Conservation (phyloP, 345 rosid genomes). For the Euphorbia pulcherrima region DNA sequence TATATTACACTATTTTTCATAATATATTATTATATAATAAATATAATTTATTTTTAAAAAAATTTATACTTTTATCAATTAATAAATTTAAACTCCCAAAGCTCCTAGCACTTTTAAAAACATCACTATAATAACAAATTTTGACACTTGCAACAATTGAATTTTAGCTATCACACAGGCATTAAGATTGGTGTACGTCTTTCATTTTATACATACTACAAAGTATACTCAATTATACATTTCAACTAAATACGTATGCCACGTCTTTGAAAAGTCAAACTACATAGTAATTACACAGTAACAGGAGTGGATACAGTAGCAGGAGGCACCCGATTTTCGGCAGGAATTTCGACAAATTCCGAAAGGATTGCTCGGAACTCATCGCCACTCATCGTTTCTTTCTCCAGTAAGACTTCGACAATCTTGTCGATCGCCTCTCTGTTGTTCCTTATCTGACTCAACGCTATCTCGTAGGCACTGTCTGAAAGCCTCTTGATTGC, state of each 20-base stretch:
- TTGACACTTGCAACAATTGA: too few species aligned
- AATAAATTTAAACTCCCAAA: too few species aligned
- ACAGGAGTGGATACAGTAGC: conserved; percentile 48
- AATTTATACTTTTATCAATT: too few species aligned
- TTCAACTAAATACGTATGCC: not conserved
- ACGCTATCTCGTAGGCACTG: conserved; percentile 71
- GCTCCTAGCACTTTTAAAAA: too few species aligned
- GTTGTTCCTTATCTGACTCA: conserved; percentile 76
- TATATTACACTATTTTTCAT: too few species aligned
- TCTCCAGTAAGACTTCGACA: conserved; percentile 89
- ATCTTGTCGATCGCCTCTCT: conserved; percentile 96
- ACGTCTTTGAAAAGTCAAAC: not conserved
- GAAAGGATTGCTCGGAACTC: conserved; percentile 94
- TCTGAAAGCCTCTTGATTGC: conserved; percentile 83
- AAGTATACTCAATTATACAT: conserved; percentile 1
- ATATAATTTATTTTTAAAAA: too few species aligned
- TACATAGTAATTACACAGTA: conserved; percentile 34
- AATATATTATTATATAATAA: too few species aligned
- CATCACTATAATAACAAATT: too few species aligned
- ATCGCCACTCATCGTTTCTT: conserved; percentile 81
- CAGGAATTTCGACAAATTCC: conserved; percentile 84
- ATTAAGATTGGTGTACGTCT: conserved; percentile 1
- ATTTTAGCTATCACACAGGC: not conserved
- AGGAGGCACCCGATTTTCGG: conserved; percentile 60
- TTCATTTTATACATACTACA: not conserved